These are phyloP conservation scores for Zychaea mexicana DNA, from an alignment of 371 early-diverging fungal genomes.

Conservation along the genomic window DNA sequence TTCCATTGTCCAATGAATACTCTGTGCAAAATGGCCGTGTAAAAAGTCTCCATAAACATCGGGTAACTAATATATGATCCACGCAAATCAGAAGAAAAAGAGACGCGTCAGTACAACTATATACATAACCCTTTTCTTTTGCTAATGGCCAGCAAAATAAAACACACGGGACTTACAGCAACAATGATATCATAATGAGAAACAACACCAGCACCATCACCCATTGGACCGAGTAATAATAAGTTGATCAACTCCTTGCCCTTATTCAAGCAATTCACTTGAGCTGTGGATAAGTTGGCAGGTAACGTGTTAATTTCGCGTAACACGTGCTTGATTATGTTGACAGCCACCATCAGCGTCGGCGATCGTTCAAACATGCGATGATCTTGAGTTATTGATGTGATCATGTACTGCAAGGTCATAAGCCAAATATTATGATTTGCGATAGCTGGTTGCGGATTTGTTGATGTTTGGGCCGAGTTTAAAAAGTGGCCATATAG, in stretches of 20 bases:
- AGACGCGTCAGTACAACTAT: too few relatives aligned
- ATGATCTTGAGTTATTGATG: constrained; percentile 40
- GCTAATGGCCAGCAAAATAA: too few relatives aligned
- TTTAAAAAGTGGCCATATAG: constrained; percentile 50
- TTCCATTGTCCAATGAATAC: constrained; percentile 72
- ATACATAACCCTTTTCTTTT: neutral
- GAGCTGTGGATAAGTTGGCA: constrained; percentile 31
- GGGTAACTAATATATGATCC: constrained; percentile 30
- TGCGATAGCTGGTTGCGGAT: constrained; percentile 37
- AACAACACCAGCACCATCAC: constrained; percentile 52
- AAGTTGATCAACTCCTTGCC: constrained; percentile 52
- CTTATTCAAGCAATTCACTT: constrained; percentile 47
- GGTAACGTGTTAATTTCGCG: constrained; percentile 52
- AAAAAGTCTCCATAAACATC: constrained; percentile 54
- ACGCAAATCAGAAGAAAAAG: neutral
- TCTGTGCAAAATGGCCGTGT: constrained; percentile 50
- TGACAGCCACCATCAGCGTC: constrained; percentile 41
- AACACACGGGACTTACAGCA: constrained; percentile 38
- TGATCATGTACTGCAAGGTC: constrained; percentile 41
- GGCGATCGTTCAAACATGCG: constrained; percentile 44
- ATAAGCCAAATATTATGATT: constrained; percentile 47
- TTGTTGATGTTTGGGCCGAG: constrained; percentile 18
- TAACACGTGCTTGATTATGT: constrained; percentile 51
- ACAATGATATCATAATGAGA: constrained; percentile 56
- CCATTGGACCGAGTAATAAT: constrained; percentile 40